Percentiles rank a stretch among this genome's conserved stretches.
phyloP scores from a whole-genome alignment of 1,284 basidiomycete genomes.

The Cutaneotrichosporon sp. region DNA sequence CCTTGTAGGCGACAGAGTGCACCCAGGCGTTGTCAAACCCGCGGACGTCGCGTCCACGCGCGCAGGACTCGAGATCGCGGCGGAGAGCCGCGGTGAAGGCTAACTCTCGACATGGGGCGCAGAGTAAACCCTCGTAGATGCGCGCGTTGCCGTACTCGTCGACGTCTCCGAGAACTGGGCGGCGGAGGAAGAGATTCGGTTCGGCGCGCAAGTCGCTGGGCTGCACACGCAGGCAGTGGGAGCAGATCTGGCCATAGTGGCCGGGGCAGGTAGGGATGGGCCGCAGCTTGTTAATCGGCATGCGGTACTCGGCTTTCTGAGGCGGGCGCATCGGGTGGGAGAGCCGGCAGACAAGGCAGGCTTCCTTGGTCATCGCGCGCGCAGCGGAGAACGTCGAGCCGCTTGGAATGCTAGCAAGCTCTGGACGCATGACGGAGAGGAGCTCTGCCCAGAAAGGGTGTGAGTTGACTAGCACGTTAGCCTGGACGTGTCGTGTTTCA shows the following conservation, averaged over 20 bases:
- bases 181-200: slow-evolving; percentile 14
- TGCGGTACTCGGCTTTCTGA: neutral
- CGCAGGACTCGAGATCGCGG: slow-evolving; percentile 20
- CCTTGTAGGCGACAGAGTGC: neutral
- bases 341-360: slow-evolving; percentile 21
- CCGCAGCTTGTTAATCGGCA: slow-evolving; percentile 22
- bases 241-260: slow-evolving; percentile 27
- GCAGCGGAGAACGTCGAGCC: slow-evolving; percentile 8
- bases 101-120: slow-evolving; percentile 23
- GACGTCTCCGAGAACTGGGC: slow-evolving; percentile 5
- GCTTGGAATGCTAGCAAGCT: neutral
- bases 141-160: slow-evolving; percentile 22
- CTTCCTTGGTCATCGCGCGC: neutral
- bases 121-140: slow-evolving; percentile 10
- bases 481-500: neutral
- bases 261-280: slow-evolving; percentile 26
- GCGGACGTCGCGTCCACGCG: slow-evolving; percentile 15
- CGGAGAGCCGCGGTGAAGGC: slow-evolving; percentile 17
- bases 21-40: slow-evolving; percentile 16
- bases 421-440: slow-evolving; percentile 12
- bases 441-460: slow-evolving; percentile 33
- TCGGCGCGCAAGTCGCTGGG: neutral
- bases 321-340: neutral
- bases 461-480: neutral
- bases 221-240: slow-evolving; percentile 23